These are phyloP conservation scores for Bipolaris cookei DNA, from an alignment of 2,329 filamentous ascomycete species.

Conservation along the genomic window DNA sequence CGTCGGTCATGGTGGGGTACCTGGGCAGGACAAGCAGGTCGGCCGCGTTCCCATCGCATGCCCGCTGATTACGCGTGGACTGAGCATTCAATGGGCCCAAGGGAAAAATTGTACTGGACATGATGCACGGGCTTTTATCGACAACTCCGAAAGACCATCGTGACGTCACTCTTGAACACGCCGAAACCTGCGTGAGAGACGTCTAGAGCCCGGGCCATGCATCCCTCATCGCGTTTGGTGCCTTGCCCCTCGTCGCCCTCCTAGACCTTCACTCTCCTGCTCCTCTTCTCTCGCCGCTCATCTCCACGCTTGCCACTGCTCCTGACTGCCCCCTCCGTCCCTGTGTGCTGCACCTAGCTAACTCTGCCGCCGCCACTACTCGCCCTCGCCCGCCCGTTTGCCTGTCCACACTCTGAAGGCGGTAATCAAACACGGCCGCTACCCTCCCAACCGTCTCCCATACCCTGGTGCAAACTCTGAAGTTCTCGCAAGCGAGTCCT, in stretches of 20 bases:
- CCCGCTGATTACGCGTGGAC: not conserved
- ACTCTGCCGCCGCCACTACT: slow-evolving; percentile 25
- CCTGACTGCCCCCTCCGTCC: slow-evolving; percentile 27
- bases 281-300: slow-evolving; percentile 26
- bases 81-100: slow-evolving; percentile 1
- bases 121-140: slow-evolving; percentile 20
- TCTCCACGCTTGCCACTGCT: slow-evolving; percentile 29
- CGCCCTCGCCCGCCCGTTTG: slow-evolving; percentile 24
- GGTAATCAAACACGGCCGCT: slow-evolving; percentile 6
- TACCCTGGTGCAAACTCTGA: slow-evolving; percentile 16
- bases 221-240: slow-evolving; percentile 15
- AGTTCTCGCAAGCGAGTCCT: slow-evolving; percentile 1
- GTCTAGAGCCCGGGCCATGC: slow-evolving; percentile 14
- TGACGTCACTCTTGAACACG: slow-evolving; percentile 19
- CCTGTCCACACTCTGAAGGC: slow-evolving; percentile 12
- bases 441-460: not conserved
- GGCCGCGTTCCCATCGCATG: not conserved
- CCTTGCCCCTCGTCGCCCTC: slow-evolving; percentile 19
- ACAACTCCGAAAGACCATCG: slow-evolving; percentile 24
- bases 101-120: slow-evolving; percentile 5
- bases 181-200: slow-evolving; percentile 21
- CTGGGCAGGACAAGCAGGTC: not conserved
- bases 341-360: slow-evolving; percentile 23
- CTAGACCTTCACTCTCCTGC: slow-evolving; percentile 20
- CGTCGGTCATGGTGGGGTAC: slow-evolving; percentile 5